A percentile compares a stretch with the other conserved stretches of the same genome.
phyloP scores from a whole-genome alignment of 176 grass and related monocot genomes.

The Oryza punctata region DNA sequence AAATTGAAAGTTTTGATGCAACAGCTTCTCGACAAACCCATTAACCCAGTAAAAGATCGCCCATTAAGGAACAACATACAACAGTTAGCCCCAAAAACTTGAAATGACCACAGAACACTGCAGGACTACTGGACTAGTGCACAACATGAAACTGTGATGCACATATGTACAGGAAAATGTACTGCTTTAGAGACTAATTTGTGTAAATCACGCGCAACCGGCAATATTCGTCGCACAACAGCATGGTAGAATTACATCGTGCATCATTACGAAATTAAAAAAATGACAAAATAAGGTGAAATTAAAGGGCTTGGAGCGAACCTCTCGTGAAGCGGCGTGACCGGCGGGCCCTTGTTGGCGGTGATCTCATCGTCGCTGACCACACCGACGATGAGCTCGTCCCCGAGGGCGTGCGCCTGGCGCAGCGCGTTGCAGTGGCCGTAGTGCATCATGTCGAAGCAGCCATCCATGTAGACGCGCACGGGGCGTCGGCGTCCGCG shows the following conservation, averaged over 20 bases:
- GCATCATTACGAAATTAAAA: neutral
- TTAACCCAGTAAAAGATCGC: neutral
- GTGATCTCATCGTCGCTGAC: conserved; percentile 85
- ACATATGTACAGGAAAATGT: neutral
- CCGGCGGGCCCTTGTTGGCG: conserved; percentile 82
- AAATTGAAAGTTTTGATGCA: neutral
- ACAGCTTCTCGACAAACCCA: neutral
- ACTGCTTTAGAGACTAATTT: neutral
- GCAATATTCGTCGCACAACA: neutral
- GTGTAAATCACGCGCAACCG: neutral
- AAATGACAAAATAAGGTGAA: neutral
- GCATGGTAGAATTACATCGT: neutral
- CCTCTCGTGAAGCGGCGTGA: conserved; percentile 83
- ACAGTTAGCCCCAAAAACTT: neutral
- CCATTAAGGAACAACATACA: neutral
- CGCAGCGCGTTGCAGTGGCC: conserved; percentile 89
- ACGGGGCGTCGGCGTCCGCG: conserved; percentile 55
- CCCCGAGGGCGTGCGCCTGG: conserved; percentile 76
- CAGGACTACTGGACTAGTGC: neutral
- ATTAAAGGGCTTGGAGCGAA: conserved; percentile 23
- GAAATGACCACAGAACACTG: neutral
- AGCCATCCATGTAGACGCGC: conserved; percentile 94
- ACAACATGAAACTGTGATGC: neutral
- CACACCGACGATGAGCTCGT: conserved; percentile 85
- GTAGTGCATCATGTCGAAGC: conserved; percentile 99